Base-by-base conservation (phyloP, 768 basidiomycete genomes). In the Suillus cothurnatus region DNA sequence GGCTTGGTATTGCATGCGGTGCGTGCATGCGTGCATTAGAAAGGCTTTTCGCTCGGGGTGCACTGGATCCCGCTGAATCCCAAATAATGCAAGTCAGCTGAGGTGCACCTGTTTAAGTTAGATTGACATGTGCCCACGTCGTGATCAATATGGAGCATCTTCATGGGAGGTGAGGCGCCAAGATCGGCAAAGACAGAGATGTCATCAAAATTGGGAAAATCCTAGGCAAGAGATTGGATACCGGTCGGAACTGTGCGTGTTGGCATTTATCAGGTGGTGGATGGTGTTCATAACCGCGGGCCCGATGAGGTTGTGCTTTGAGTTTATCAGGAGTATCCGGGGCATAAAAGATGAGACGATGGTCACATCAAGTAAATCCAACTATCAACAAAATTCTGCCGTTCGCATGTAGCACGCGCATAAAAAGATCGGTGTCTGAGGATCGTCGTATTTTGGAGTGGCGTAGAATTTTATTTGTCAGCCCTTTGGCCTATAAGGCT, bases 51-150 rank as follows among this genome's bases (percentile, higher is more conserved):
- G 28, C 17, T 31, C 58, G 19, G 26, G 58, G 19, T 41, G 19
- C 26, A 39, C 39, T 21, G 12, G 6, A 59, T 59, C 19, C 52
- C 19, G 11, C 52, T 32, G 52, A 55, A 12, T 21, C 31, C 31
- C 19, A 12, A 55, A 55, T 55, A 55, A 55, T 32, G 0, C 21
- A n/a, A 55, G 53, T 55, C 53, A 55, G 53, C 53, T 59, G 58
- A 39, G 58, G 41, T 12, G 39, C 39, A 26, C 58, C 12, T 41
- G 58, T 59, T 59, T 41, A 41, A 59, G 58, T 41, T 59, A 59
- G 26, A 41, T 41, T 59, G 58, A 28, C 39, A 41, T 59, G 58
- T 31, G 39, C 39, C 17, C 39, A 39, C 11, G 26, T 39, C n/a
- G 26, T 41, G 38, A 58, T 58, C 15, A 26, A 39, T 58, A 28